A percentile compares a stretch with the other conserved stretches of the same genome.
Conservation (phyloP, 192 early-diverging fungal genomes). For the Backusella tuberculispora region DNA sequence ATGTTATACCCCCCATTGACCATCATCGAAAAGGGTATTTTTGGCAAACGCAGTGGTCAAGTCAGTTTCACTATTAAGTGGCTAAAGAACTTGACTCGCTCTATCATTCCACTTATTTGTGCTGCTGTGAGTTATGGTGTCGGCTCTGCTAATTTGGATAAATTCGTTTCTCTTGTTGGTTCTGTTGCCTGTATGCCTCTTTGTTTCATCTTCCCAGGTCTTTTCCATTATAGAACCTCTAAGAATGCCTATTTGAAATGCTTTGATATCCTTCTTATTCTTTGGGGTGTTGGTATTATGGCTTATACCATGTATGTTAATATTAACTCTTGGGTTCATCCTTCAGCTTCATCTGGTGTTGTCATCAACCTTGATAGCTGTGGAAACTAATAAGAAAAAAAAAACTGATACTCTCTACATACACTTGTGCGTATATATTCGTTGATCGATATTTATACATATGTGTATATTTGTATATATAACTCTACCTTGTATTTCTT, state of each 20-base stretch:
- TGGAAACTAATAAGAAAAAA: not conserved
- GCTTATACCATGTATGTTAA: conserved; percentile 80
- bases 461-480: not conserved
- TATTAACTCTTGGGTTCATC: conserved; percentile 50
- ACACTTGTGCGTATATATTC: not conserved
- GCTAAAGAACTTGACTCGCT: conserved; percentile 71
- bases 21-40: conserved; percentile 77
- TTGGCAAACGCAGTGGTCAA: conserved; percentile 49
- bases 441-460: conserved; percentile 1
- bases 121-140: conserved; percentile 71
- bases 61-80: conserved; percentile 62
- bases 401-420: not conserved
- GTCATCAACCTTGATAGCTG: not conserved
- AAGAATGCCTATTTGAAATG: conserved; percentile 43
- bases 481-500: not conserved
- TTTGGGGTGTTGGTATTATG: conserved; percentile 67
- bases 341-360: conserved; percentile 2
- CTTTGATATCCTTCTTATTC: conserved; percentile 61
- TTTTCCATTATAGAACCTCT: conserved; percentile 74
- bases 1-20: conserved; percentile 80
- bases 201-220: conserved; percentile 78
- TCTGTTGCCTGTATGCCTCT: conserved; percentile 72
- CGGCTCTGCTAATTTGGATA: conserved; percentile 69
- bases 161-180: conserved; percentile 84
- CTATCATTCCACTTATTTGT: conserved; percentile 59